phyloP scores from a whole-genome alignment of 2,329 filamentous ascomycete genomes.

The Colletotrichum acutatum region DNA sequence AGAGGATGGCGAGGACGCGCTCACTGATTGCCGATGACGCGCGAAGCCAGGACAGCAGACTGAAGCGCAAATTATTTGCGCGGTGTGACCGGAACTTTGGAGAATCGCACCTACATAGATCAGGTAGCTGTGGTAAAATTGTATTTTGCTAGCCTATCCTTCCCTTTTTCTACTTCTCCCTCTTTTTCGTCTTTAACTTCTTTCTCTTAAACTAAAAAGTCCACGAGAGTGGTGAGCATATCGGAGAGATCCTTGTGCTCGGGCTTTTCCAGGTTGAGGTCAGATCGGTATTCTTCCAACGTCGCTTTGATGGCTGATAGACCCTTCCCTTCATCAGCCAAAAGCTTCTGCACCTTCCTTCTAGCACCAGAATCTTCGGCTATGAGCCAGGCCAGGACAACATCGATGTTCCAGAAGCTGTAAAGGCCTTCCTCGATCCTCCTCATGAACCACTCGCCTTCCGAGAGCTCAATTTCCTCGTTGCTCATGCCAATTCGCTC shows the following conservation, averaged over 20 bases:
- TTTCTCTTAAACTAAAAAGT: conserved; percentile 53
- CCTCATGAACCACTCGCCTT: conserved; percentile 77
- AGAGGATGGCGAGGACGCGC: not conserved
- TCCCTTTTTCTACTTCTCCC: not conserved
- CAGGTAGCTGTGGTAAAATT: not conserved
- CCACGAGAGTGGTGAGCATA: conserved; percentile 64
- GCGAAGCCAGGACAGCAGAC: not conserved
- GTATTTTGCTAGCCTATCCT: not conserved
- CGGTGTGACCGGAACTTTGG: not conserved
- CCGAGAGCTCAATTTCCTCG: conserved; percentile 68
- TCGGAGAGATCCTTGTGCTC: conserved; percentile 68
- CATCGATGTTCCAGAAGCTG: conserved; percentile 83
- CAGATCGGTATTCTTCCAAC: conserved; percentile 69
- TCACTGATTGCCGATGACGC: not conserved
- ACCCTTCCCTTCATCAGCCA: conserved; percentile 76
- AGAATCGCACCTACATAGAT: not conserved
- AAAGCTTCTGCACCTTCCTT: conserved; percentile 68
- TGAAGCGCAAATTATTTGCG: not conserved
- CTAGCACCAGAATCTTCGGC: conserved; percentile 87
- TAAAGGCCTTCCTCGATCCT: conserved; percentile 88
- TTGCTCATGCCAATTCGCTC: conserved; percentile 50
- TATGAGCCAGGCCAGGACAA: conserved; percentile 88
- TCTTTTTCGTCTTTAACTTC: too few species aligned
- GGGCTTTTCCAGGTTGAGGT: conserved; percentile 65
- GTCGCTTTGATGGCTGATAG: conserved; percentile 73